Evolutionary conservation across 179 eudicot genomes (phyloP).

Genomic region (Actinidia chinensis): DNA sequence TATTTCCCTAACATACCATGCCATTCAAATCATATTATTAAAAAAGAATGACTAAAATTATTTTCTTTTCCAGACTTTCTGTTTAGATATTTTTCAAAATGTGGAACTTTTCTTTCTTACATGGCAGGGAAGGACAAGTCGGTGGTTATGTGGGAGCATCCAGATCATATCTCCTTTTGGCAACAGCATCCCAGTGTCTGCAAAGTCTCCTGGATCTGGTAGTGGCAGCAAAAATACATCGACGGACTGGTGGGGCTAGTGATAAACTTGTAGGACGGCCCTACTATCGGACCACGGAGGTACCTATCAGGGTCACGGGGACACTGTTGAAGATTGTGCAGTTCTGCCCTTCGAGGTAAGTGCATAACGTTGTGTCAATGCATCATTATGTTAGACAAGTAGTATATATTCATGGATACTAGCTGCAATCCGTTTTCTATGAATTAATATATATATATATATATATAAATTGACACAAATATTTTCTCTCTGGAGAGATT

Average conservation of each 20-base stretch:
- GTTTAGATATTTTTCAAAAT: no score
- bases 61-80: no score
- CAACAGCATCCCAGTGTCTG: constrained; percentile 61
- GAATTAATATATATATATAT: neutral
- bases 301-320: constrained; percentile 79
- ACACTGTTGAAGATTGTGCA: constrained; percentile 99
- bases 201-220: constrained; percentile 60
- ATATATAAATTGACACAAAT: neutral
- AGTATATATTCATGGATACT: neutral
- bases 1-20: neutral
- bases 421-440: neutral
- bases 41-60: neutral
- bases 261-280: constrained; percentile 50
- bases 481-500: neutral
- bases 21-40: neutral
- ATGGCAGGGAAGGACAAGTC: constrained; percentile 82
- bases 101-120: neutral
- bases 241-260: constrained; percentile 20
- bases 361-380: constrained; percentile 11
- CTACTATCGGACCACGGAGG: constrained; percentile 81
- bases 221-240: constrained; percentile 40
- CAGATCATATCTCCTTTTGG: constrained; percentile 81
- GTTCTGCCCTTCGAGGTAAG: constrained; percentile 91
- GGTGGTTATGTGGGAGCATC: constrained; percentile 95
- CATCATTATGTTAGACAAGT: neutral